Evolutionary conservation across 352 stramenopile genomes (phyloP).

Genomic region (Thraustochytrium sp.): DNA sequence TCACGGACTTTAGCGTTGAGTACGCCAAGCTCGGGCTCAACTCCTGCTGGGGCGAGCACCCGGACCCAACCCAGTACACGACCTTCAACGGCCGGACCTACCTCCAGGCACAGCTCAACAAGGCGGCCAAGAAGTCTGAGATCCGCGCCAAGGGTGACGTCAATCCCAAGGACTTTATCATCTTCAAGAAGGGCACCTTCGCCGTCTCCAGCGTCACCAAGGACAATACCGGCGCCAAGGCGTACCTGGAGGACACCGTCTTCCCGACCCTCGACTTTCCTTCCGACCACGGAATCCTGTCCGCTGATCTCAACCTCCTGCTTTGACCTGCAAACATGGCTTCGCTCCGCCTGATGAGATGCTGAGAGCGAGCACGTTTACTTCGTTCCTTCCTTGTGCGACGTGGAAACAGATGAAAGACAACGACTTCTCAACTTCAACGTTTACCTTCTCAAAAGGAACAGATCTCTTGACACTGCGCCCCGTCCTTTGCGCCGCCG

Average conservation of each 20-base stretch:
- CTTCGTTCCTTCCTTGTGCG: no score
- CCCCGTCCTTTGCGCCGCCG: no score
- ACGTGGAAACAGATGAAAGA: no score
- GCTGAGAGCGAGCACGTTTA: no score
- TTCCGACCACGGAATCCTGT: conserved; percentile 62
- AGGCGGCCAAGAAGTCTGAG: conserved; percentile 57
- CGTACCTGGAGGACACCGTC: conserved; percentile 63
- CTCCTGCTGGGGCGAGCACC: conserved; percentile 32
- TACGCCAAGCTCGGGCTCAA: conserved; percentile 55
- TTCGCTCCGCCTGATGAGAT: no score
- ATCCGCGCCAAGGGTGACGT: conserved; percentile 62
- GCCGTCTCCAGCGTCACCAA: conserved; percentile 55
- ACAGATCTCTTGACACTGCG: no score
- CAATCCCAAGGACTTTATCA: conserved; percentile 72
- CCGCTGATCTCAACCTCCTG: conserved; percentile 28
- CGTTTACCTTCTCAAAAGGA: no score
- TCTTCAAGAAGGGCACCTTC: conserved; percentile 61
- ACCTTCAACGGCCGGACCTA: conserved; percentile 71
- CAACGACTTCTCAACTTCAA: no score
- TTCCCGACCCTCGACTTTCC: conserved; percentile 67
- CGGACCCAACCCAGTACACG: conserved; percentile 58
- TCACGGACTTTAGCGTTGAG: conserved; percentile 60
- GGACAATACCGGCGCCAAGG: conserved; percentile 64
- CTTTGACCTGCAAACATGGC: no score
- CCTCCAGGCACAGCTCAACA: conserved; percentile 69